Evolutionary conservation across 345 rosid genomes (phyloP).

Genomic region (Combretum micranthum): DNA sequence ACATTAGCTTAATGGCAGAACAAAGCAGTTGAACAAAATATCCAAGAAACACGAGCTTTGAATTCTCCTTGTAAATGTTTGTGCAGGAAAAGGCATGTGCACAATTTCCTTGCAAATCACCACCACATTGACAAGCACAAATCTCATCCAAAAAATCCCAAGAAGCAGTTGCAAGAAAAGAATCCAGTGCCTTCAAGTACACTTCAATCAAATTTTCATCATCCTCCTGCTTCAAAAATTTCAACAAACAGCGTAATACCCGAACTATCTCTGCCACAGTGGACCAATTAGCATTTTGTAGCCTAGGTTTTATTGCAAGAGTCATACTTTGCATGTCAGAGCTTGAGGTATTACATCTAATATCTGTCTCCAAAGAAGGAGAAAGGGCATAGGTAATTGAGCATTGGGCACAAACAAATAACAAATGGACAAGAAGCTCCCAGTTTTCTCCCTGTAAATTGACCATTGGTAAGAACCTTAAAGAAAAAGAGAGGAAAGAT

Average conservation of each 20-base stretch:
- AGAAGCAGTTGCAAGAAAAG: conserved; percentile 39
- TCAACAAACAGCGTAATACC: conserved; percentile 49
- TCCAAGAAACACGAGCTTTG: conserved; percentile 42
- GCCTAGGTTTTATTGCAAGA: conserved; percentile 25
- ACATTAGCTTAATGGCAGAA: conserved; percentile 49
- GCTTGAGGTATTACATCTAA: conserved; percentile 11
- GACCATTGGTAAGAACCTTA: not conserved
- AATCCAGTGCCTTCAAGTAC: conserved; percentile 33
- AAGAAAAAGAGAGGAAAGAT: conserved; percentile 1
- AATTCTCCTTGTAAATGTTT: conserved; percentile 18
- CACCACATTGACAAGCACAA: conserved; percentile 18
- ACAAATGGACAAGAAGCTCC: conserved; percentile 30
- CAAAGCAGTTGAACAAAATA: conserved; percentile 62
- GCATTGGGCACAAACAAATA: conserved; percentile 43
- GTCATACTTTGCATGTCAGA: conserved; percentile 17
- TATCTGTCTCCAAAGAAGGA: conserved; percentile 14
- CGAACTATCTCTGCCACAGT: conserved; percentile 42
- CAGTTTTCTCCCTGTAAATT: conserved; percentile 45
- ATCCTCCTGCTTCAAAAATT: conserved; percentile 48
- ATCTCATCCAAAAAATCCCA: conserved; percentile 41
- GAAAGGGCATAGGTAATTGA: conserved; percentile 21
- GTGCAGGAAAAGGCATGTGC: conserved; percentile 11
- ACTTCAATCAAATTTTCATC: conserved; percentile 35
- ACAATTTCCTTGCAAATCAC: conserved; percentile 8
- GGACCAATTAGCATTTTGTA: conserved; percentile 50